Base-by-base conservation (phyloP, 225 moss, liverwort and hornwort genomes). In the Neckera pumila region DNA sequence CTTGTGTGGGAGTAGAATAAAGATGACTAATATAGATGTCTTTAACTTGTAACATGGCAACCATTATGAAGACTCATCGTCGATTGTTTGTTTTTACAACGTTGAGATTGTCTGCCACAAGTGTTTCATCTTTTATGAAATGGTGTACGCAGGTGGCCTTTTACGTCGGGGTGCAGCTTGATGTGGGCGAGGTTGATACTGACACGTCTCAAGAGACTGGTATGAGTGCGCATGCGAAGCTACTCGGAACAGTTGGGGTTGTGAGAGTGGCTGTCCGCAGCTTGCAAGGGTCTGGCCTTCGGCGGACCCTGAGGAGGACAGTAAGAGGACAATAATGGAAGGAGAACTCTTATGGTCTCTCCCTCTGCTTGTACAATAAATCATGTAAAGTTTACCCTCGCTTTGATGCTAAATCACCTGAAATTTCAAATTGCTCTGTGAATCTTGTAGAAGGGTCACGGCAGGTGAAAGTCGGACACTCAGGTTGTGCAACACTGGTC, bases 181-280 rank as follows among this genome's bases (percentile, higher is more conserved):
- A 94, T 34, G 87, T 93, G 56, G 76, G 86, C 42, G 91, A 88
- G 51, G 83, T 80, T 57, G 92, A 94, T 47, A 69, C 82, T 16
- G 87, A 83, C 63, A 86, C 80, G 58, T 80, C 78, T 66, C 87
- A 93, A 81, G 91, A 86, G 34, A 88, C 56, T 45, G 93, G 96
- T 21, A 93, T 95, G 92, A 95, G 92, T 76, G 91, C 93, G 16
- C 86, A 92, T n/a, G 87, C 92, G 49, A 95, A 92, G 90, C 95
- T 87, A 76, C 90, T 95, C 10, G 93, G 96, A 83, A 92, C 94
- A 56, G 95, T 96, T 38, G 97, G 94, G 42, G 89, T 93, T 49
- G 92, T 96, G 58, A 90, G 94, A 73, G 97, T 97, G 78, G 97
- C 96, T 81, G 95, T 97, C 65, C 93, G 97, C 66, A 95, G 96